Conservation (phyloP, 2,329 filamentous ascomycete species). For the Phialophora macrospora region DNA sequence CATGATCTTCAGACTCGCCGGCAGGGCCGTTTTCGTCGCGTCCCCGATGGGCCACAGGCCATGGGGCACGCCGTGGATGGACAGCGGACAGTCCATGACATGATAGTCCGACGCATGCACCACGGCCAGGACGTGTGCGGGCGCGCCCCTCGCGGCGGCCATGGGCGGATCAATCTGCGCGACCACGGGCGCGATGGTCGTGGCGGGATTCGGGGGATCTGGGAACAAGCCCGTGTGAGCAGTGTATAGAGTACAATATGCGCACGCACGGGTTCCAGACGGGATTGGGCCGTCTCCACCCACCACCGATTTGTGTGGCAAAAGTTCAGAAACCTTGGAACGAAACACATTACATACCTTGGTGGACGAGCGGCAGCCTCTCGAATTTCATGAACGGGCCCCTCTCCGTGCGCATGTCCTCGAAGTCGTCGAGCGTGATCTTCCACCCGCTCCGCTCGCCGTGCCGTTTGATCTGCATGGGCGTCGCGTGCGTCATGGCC, state of each 20-base stretch:
- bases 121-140: constrained; percentile 34
- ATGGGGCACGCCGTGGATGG: constrained; percentile 26
- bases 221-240: neutral
- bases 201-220: constrained; percentile 22
- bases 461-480: constrained; percentile 19
- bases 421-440: constrained; percentile 39
- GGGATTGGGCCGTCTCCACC: too few relatives aligned
- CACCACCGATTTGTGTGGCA: too few relatives aligned
- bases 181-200: constrained; percentile 33
- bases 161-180: constrained; percentile 35
- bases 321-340: too few relatives aligned
- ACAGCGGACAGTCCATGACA: constrained; percentile 36
- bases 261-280: too few relatives aligned
- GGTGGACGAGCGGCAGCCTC: constrained; percentile 34
- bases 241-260: too few relatives aligned
- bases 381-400: constrained; percentile 39
- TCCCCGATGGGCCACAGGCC: constrained; percentile 34
- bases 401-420: constrained; percentile 14
- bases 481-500: constrained; percentile 33
- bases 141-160: constrained; percentile 21
- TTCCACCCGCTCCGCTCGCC: constrained; percentile 16
- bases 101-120: constrained; percentile 38
- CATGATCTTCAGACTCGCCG: constrained; percentile 33
- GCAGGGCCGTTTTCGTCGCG: constrained; percentile 17
- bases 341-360: constrained; percentile 14